These are phyloP conservation scores for Priceomyces melissophilus DNA, from an alignment of 805 yeast species.

Conservation along the genomic window DNA sequence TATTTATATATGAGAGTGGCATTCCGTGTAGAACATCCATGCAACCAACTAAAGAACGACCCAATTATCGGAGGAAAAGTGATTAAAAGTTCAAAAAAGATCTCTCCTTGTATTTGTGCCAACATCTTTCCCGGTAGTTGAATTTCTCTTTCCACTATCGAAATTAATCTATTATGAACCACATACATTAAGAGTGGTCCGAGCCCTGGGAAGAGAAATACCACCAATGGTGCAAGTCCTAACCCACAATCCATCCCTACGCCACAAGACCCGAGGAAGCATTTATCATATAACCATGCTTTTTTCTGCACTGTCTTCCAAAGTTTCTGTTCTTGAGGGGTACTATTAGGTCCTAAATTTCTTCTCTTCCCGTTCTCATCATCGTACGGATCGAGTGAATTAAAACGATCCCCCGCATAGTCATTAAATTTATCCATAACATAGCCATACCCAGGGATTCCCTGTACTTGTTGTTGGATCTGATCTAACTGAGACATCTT, in stretches of 20 bases:
- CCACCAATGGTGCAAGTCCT: constrained; percentile 73
- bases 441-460: constrained; percentile 56
- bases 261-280: constrained; percentile 72
- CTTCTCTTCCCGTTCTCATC: constrained; percentile 59
- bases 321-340: constrained; percentile 53
- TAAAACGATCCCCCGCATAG: constrained; percentile 60
- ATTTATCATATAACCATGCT: constrained; percentile 87
- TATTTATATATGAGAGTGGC: constrained; percentile 68
- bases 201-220: constrained; percentile 66
- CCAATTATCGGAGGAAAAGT: constrained; percentile 83
- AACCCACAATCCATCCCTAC: constrained; percentile 67
- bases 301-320: constrained; percentile 73
- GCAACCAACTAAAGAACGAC: constrained; percentile 70
- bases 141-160: constrained; percentile 54
- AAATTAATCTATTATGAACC: constrained; percentile 66
- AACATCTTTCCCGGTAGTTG: constrained; percentile 55
- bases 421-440: constrained; percentile 61
- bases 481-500: constrained; percentile 13
- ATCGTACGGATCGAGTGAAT: constrained; percentile 64
- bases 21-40: constrained; percentile 84
- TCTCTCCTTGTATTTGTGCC: constrained; percentile 74
- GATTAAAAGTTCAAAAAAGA: constrained; percentile 67
- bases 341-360: constrained; percentile 52
- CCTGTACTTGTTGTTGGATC: constrained; percentile 25
- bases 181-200: constrained; percentile 83